phyloP scores from a whole-genome alignment of 163 green algal species.

The Scenedesmus sp. region DNA sequence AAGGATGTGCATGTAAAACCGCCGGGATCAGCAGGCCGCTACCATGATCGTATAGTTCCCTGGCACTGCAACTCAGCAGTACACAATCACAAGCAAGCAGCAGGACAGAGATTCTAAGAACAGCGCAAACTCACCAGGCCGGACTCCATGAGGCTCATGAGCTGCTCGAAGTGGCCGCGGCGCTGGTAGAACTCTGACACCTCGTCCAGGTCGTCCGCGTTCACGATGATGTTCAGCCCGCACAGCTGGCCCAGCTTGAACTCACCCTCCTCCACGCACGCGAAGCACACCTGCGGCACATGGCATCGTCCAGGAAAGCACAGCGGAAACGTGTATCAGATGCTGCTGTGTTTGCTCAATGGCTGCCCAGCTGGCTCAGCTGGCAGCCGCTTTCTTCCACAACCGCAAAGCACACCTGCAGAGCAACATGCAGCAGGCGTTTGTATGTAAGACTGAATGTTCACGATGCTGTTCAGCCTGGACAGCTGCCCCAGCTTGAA shows the following conservation, averaged over 20 bases:
- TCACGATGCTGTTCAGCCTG: constrained; percentile 97
- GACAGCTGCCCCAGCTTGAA: too few relatives aligned
- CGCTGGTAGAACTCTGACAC: constrained; percentile 96
- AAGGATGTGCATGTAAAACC: too few relatives aligned
- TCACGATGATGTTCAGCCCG: constrained; percentile 99
- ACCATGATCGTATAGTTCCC: too few relatives aligned
- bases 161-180: constrained; percentile 92
- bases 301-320: not conserved
- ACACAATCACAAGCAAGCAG: not conserved
- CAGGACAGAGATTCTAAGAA: not conserved
- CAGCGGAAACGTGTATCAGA: too few relatives aligned
- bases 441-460: constrained; percentile 46
- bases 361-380: too few relatives aligned
- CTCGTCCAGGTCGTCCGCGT: constrained; percentile 98
- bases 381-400: too few relatives aligned
- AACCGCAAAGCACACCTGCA: too few relatives aligned
- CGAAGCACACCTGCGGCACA: constrained; percentile 81
- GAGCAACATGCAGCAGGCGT: too few relatives aligned
- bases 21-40: too few relatives aligned
- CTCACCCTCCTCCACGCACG: constrained; percentile 96
- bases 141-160: constrained; percentile 96
- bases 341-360: too few relatives aligned
- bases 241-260: constrained; percentile 97
- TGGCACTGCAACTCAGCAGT: too few relatives aligned
- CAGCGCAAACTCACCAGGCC: constrained; percentile 77